Conservation (phyloP, 306 rosid genomes). For the Alnus rubra region DNA sequence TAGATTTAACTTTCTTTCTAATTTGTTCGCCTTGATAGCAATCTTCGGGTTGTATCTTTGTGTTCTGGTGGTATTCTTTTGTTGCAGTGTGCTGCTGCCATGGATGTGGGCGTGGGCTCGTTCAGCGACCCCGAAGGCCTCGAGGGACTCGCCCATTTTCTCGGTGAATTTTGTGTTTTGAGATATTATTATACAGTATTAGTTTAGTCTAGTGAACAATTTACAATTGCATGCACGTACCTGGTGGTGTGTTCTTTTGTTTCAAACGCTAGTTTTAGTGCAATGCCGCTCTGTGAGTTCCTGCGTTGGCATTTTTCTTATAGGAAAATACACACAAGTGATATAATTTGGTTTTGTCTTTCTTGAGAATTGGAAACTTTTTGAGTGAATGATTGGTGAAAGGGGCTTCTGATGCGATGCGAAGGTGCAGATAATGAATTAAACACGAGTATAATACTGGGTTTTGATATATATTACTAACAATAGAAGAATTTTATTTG, state of each 20-base stretch:
- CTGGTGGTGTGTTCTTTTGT: neutral
- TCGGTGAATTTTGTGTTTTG: too few species aligned
- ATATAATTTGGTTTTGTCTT: neutral
- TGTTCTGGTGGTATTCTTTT: too few species aligned
- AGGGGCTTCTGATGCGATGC: too few species aligned
- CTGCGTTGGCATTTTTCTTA: neutral
- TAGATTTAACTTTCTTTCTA: neutral
- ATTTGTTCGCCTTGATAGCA: neutral
- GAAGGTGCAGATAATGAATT: too few species aligned
- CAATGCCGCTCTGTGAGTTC: neutral
- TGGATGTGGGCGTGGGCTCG: conserved; percentile 84
- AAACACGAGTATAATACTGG: too few species aligned
- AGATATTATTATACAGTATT: too few species aligned
- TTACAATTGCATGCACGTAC: too few species aligned
- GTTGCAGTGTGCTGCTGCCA: conserved; percentile 90
- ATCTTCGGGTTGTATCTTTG: neutral
- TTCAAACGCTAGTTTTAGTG: neutral
- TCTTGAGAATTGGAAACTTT: neutral
- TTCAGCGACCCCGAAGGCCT: conserved; percentile 86
- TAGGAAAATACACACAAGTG: neutral
- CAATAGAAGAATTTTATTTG: neutral
- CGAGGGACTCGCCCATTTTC: too few species aligned
- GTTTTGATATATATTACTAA: too few species aligned
- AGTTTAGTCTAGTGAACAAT: too few species aligned
- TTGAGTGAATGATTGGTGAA: neutral